Base-by-base conservation (phyloP, 1,139 yeast genomes). In the Hyphopichia fennica region DNA sequence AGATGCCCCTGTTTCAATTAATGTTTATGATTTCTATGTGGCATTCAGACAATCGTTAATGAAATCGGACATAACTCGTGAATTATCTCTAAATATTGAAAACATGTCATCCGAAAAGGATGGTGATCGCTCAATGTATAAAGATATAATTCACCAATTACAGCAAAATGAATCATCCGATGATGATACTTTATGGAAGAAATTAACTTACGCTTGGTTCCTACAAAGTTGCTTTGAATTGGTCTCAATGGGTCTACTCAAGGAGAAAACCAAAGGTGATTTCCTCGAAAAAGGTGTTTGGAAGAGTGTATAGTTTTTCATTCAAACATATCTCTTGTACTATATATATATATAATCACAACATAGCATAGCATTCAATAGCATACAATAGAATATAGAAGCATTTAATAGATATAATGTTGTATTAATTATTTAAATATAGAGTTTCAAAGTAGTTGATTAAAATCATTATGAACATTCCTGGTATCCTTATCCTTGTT, bases 1-100 rank as follows among this genome's bases (percentile, higher is more conserved):
- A 47, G 97, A 90, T 55, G 93, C 96, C 0, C 87, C 89, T 22
- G 72, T 83, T 2, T 68, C 75, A 20, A 75, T 89, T 48, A 90
- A 89, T 56, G 77, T 88, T 39, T 86, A 76, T 61, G 97, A 90
- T 54, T 87, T 86, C 54, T 90, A 77, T 57, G 65, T 72, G 38
- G 90, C 91, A 1, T 90, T 88, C 65, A 79, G 76, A 53, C 79
- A 75, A 45, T 67, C 82, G 0, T 54, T 87, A 20, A 72, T 75
- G 17, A 68, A 67, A 41, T 54, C 58, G 0, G 60, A 63, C 15
- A 56, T 82, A 1, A 46, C 72, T 37, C 44, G 54, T 1, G 63
- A 67, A n/a, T 44, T 79, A 13, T 22, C 35, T 9, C n/a, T 10
- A n/a, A 56, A 54, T 19, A 45, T 47, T 37, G 16, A 13, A 5